Conservation (phyloP, 1,139 yeast species). For the Scheffersomyces segobiensis region DNA sequence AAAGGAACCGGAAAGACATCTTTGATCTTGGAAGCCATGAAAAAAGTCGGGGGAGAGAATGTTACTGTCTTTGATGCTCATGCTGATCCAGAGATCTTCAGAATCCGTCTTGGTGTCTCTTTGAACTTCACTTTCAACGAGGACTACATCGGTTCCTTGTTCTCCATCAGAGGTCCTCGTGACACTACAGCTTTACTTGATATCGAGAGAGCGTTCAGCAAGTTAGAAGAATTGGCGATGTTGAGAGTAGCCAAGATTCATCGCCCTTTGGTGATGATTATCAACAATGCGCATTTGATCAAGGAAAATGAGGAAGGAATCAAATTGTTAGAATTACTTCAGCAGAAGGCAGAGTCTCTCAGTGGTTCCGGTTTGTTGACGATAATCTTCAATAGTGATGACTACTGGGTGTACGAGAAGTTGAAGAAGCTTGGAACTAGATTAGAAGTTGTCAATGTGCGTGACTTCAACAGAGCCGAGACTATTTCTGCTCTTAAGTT, state of each 20-base stretch:
- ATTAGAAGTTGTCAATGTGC: conserved; percentile 68
- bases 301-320: conserved; percentile 72
- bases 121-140: conserved; percentile 73
- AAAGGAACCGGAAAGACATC: conserved; percentile 88
- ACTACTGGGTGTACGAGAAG: conserved; percentile 84
- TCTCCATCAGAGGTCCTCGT: conserved; percentile 82
- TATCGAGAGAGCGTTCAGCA: conserved; percentile 79
- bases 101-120: conserved; percentile 76
- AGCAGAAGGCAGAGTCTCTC: conserved; percentile 78
- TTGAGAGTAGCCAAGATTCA: conserved; percentile 33
- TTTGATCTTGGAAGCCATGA: conserved; percentile 67
- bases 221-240: conserved; percentile 72
- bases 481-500: conserved; percentile 57
- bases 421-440: conserved; percentile 73
- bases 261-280: conserved; percentile 66
- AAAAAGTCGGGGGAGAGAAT: conserved; percentile 60
- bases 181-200: conserved; percentile 82
- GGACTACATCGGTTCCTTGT: conserved; percentile 79
- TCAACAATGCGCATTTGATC: conserved; percentile 74
- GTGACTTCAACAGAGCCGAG: conserved; percentile 61
- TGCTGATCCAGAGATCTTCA: conserved; percentile 81
- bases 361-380: conserved; percentile 79
- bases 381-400: conserved; percentile 77
- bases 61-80: conserved; percentile 81
- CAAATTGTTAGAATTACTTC: conserved; percentile 71